Percentiles rank a stretch among this genome's conserved stretches.
Evolutionary conservation across 305 asterid genomes (phyloP).

Genomic region (Fraxinus nigra): DNA sequence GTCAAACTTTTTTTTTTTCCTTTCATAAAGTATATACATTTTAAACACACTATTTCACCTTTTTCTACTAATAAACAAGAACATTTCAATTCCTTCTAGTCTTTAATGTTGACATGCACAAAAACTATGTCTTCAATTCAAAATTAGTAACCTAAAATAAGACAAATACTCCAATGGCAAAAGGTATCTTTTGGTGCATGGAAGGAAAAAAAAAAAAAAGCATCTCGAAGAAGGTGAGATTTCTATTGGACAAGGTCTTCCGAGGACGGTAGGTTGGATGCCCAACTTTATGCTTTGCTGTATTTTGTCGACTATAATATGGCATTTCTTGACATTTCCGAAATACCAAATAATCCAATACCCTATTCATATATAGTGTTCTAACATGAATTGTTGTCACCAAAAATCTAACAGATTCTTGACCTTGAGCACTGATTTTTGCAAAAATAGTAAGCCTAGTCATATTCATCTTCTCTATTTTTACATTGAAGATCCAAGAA

Average conservation of each 20-base stretch:
- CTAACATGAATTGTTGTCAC: neutral
- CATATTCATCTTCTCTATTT: constrained; percentile 7
- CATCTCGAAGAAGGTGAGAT: constrained; percentile 20
- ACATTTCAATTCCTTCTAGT: neutral
- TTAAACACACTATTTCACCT: neutral
- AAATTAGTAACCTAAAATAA: neutral
- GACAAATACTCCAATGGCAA: neutral
- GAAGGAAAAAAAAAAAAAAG: neutral
- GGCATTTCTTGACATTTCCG: constrained; percentile 19
- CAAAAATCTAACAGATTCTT: neutral
- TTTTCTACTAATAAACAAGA: neutral
- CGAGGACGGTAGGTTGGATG: constrained; percentile 26
- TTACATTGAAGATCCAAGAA: neutral
- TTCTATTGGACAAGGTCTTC: neutral
- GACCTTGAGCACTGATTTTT: constrained; percentile 12
- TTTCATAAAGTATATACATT: too few species aligned
- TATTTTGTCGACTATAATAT: constrained; percentile 21
- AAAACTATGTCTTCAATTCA: neutral
- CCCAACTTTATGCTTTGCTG: constrained; percentile 6
- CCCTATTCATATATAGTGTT: neutral
- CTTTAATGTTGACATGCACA: neutral
- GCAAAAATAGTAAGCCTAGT: neutral
- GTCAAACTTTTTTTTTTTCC: neutral
- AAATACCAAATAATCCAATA: neutral
- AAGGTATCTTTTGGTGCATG: neutral